Percentiles rank a stretch among this genome's conserved stretches.
Evolutionary conservation across 148 eudicot species (phyloP).

Genomic region (Beta vulgaris): DNA sequence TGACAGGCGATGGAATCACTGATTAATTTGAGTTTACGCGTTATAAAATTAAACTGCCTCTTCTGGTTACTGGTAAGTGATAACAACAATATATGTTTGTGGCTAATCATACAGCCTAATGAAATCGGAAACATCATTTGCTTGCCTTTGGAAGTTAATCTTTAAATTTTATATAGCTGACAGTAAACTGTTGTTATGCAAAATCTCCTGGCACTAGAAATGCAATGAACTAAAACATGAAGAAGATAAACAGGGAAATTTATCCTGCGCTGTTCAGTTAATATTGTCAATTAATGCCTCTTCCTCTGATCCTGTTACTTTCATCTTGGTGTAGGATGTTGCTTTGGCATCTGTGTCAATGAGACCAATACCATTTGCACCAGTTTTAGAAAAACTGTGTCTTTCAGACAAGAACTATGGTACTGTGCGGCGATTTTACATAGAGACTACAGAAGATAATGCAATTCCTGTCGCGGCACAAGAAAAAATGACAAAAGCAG

Average conservation of each 20-base stretch:
- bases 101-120: no score
- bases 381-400: constrained; percentile 71
- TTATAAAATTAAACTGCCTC: no score
- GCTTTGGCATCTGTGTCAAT: constrained; percentile 89
- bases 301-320: not conserved
- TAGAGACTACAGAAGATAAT: constrained; percentile 72
- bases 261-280: not conserved
- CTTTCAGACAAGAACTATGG: constrained; percentile 62
- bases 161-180: no score
- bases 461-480: constrained; percentile 60
- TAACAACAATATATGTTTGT: no score
- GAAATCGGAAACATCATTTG: no score
- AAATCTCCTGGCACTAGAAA: not conserved
- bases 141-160: no score
- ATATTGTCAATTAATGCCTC: not conserved
- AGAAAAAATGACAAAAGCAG: constrained; percentile 52
- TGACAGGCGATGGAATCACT: no score
- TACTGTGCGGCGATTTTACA: constrained; percentile 72
- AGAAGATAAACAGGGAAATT: not conserved
- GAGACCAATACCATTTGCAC: constrained; percentile 86
- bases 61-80: no score
- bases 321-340: constrained; percentile 53
- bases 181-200: not conserved
- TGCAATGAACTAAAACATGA: not conserved
- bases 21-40: no score